Percentiles rank a stretch among this genome's conserved stretches.
Evolutionary conservation across 768 basidiomycete species (phyloP).

Genomic region (Lentinula sp.): DNA sequence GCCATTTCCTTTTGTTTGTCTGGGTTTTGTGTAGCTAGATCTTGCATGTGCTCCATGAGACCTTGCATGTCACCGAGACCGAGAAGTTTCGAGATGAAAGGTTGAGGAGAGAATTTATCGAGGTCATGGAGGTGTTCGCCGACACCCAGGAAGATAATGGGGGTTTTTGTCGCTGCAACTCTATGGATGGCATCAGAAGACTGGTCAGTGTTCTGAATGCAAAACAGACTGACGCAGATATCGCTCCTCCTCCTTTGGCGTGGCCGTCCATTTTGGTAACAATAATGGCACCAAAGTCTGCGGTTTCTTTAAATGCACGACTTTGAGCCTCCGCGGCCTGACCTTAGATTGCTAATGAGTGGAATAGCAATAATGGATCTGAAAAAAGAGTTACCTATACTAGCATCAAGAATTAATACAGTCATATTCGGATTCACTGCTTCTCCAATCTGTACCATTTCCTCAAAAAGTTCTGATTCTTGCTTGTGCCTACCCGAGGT

Average conservation of each 20-base stretch:
- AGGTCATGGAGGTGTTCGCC: constrained; percentile 98
- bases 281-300: constrained; percentile 97
- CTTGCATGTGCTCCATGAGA: constrained; percentile 98
- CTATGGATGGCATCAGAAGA: constrained; percentile 32
- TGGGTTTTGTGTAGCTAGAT: constrained; percentile 86
- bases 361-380: neutral
- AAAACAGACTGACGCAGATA: constrained; percentile 77
- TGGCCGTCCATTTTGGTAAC: constrained; percentile 99
- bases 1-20: constrained; percentile 98
- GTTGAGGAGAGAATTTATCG: constrained; percentile 91
- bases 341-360: constrained; percentile 35
- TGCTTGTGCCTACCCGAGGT: constrained; percentile 97
- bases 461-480: constrained; percentile 92
- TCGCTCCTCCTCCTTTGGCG: constrained; percentile 97
- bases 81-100: constrained; percentile 94
- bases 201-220: neutral
- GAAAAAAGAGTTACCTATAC: constrained; percentile 61
- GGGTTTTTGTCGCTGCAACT: constrained; percentile 97
- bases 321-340: constrained; percentile 98
- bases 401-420: constrained; percentile 90
- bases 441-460: constrained; percentile 95
- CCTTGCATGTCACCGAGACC: constrained; percentile 97
- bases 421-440: constrained; percentile 98
- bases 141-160: constrained; percentile 97
- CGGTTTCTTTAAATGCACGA: constrained; percentile 95